Evolutionary conservation across 2,329 filamentous ascomycete genomes (phyloP).

Genomic region (Xylariaceae sp.): DNA sequence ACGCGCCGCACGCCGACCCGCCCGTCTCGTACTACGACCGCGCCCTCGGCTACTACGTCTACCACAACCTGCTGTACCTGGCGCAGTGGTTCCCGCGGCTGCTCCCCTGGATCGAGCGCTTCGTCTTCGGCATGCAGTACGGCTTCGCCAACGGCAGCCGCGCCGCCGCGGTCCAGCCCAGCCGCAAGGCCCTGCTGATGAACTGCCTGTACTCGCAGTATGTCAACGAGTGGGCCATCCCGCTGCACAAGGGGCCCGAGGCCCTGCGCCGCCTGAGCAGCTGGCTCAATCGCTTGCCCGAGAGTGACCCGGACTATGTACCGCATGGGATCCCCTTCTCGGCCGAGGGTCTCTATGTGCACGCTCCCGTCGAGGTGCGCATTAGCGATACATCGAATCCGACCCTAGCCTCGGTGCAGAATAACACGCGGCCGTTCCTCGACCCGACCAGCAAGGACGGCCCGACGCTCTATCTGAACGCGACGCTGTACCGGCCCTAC

Average conservation of each 20-base stretch:
- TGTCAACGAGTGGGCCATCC: constrained; percentile 97
- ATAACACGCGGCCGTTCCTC: constrained; percentile 42
- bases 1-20: constrained; percentile 55
- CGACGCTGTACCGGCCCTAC: constrained; percentile 83
- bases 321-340: constrained; percentile 72
- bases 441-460: constrained; percentile 66
- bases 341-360: constrained; percentile 75
- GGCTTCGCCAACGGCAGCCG: constrained; percentile 71
- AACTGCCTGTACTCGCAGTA: constrained; percentile 98
- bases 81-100: constrained; percentile 74
- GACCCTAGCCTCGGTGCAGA: constrained; percentile 11
- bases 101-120: constrained; percentile 88
- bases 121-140: constrained; percentile 97
- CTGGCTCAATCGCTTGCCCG: constrained; percentile 67
- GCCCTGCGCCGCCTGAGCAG: constrained; percentile 76
- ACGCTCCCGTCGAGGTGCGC: constrained; percentile 89
- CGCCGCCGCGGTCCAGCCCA: constrained; percentile 72
- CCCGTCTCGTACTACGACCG: constrained; percentile 76
- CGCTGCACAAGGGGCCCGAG: constrained; percentile 80
- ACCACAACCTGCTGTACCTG: constrained; percentile 84
- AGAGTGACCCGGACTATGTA: constrained; percentile 62
- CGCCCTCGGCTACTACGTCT: constrained; percentile 77
- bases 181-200: constrained; percentile 79
- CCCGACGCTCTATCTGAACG: constrained; percentile 83
- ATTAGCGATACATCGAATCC: constrained; percentile 62